These are phyloP conservation scores for Tritrichomonas musculus DNA, from an alignment of 208 protist species.

Conservation along the genomic window DNA sequence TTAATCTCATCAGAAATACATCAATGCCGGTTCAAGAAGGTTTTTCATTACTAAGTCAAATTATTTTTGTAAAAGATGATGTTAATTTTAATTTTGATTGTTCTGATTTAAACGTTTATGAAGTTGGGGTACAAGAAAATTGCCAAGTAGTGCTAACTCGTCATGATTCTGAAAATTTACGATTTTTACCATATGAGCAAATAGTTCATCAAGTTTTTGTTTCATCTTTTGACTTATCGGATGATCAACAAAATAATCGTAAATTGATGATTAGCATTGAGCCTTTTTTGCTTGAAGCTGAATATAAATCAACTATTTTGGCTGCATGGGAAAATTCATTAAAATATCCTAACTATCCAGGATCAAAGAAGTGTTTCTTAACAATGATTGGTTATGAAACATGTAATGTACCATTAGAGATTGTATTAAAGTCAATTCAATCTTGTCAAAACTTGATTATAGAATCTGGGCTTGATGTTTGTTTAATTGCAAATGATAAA, in stretches of 20 bases:
- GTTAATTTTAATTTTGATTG: slow-evolving; percentile 1
- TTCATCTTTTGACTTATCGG: neutral
- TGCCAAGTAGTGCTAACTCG: neutral
- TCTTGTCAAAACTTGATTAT: neutral
- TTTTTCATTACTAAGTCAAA: neutral
- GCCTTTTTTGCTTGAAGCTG: neutral
- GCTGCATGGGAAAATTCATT: slow-evolving; percentile 5
- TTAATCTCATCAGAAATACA: neutral
- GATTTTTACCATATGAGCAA: neutral
- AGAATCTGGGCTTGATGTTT: neutral
- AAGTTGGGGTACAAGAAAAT: neutral
- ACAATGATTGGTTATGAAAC: neutral
- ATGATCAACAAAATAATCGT: neutral
- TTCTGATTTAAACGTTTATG: neutral
- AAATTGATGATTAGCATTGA: neutral
- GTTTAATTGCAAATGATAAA: too few relatives aligned
- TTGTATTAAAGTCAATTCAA: neutral
- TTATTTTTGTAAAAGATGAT: too few relatives aligned
- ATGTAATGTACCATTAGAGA: neutral
- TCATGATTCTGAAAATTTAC: neutral
- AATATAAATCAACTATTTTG: neutral
- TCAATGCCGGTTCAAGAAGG: neutral
- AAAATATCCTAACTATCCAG: neutral
- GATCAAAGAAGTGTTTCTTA: neutral
- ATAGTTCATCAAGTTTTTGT: neutral